Evolutionary conservation across 345 rosid species (phyloP), one percentile per base, ranked within the genome.

Genomic region (Citrus reticulata): DNA sequence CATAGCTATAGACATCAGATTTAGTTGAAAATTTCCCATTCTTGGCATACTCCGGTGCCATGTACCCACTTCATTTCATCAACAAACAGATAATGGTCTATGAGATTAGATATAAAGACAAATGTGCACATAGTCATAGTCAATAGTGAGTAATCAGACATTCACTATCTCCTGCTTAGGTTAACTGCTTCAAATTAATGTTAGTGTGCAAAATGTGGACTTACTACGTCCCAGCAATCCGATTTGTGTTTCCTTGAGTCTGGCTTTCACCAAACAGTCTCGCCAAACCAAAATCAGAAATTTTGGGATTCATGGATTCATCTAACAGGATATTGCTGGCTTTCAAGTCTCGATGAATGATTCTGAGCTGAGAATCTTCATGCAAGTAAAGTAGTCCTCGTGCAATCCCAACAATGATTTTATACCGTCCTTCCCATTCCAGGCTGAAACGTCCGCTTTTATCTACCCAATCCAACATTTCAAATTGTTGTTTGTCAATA

Each of bases 1-100:
- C 87, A 1, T 84, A 88, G 86, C 90, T 85, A 72, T 83, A 88
- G 32, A 87, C 86, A 55, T 88, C 85, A 11, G 84, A 87, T 60
- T 84, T 90, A 20, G 70, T 81, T 54, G 91, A 90, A 73, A 90
- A 72, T n/a, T 60, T 68, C 30, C 85, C 87, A 0, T 68, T 77
- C 66, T n/a, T 83, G 14, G 70, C 65, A 49, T 87, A 89, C 79
- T 88, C 91, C 2, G 87, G 90, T 72, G 89, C 90, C 89, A 88
- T 90, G 70, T 87, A 88, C 1, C 93, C 90, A 37, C 90, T 89
- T 61, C 80, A 63, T 27, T 39, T 61, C 71, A 73, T 24, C 24
- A 69, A 61, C 1, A 72, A 59, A 35, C 19, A 62, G 16, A 39
- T 14, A 32, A 46, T 29, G 19, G 2, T 20, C 10, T 20, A 29